Evolutionary conservation across 495 filamentous ascomycete species (phyloP), one percentile per base, ranked within the genome.

Genomic region (Chaetomidium leptoderma): DNA sequence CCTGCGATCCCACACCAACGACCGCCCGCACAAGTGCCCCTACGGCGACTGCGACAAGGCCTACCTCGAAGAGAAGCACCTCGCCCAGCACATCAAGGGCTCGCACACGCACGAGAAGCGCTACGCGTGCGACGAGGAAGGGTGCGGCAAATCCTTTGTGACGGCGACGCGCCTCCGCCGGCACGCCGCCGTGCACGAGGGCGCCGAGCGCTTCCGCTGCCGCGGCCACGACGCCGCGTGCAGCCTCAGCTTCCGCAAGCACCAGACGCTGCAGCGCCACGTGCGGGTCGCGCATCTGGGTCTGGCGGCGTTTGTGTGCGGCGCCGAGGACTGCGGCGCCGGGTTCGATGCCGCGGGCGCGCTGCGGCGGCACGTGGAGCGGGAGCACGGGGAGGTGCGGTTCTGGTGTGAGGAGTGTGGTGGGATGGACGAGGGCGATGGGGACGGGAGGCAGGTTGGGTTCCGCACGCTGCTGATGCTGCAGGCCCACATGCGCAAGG

Each of bases 201-300:
- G 83, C 23, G 75, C 76, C 55, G 83, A 89, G 59, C 78, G 83
- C 49, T 88, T 83, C 61, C 77, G 78, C 55, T 98, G 93, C 66
- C 83, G 79, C 7, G 87, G 83, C 23, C 86, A 85, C 58, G 82
- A 85, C 8, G 86, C 82, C 2, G n/a, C n/a, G n/a, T 98, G 93
- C 67, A 76, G 81, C 33, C 81, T 86, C 69, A 82, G 81, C 14
- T 98, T 97, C 71, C 81, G 93, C 40, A 97, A 97, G 69, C 87
- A 91, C 64, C 82, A 87, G 52, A 96, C 91, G 2, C 80, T 98
- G 11, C 83, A 90, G 62, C 83, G 86, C 17, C 93, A 98, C 70
- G 84, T 97, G 48, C 79, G 82, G 21, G 76, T 78, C 0, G 81
- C 78, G 3, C 93, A 98, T 67, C 75, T 92, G 23, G 76, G 84